A percentile compares a stretch with the other conserved stretches of the same genome.
These are phyloP conservation scores for Ceratocystis huliohia DNA, from an alignment of 2,329 filamentous ascomycete species.

Conservation along the genomic window DNA sequence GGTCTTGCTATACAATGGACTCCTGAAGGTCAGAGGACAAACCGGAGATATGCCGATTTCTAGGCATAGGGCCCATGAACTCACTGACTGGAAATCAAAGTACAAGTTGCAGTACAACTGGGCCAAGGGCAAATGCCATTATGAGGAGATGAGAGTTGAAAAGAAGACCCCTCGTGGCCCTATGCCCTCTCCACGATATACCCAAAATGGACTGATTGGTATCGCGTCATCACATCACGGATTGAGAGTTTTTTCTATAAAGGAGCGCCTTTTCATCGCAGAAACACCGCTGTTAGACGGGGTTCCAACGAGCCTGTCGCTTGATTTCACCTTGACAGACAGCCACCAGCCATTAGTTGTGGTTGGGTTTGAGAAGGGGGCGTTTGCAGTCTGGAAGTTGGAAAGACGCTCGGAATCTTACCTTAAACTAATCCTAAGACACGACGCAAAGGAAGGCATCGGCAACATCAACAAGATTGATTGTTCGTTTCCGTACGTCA, in stretches of 20 bases:
- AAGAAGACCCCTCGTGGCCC: neutral
- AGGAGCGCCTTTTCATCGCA: neutral
- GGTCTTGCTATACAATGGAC: neutral
- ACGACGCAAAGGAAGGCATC: neutral
- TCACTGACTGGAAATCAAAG: slow-evolving; percentile 66
- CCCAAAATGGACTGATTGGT: neutral
- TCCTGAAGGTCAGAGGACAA: neutral
- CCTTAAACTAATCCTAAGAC: neutral
- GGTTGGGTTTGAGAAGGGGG: neutral
- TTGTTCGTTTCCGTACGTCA: neutral
- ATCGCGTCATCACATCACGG: neutral
- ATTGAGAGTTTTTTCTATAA: neutral
- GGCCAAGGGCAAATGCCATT: slow-evolving; percentile 59
- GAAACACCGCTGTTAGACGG: neutral
- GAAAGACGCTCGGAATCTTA: neutral
- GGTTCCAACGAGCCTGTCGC: neutral
- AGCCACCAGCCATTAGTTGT: neutral
- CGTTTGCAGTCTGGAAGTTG: neutral
- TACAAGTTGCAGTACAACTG: slow-evolving; percentile 88
- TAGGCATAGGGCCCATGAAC: neutral
- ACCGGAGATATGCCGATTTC: neutral
- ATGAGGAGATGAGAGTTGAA: neutral
- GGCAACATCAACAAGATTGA: neutral
- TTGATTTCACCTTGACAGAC: neutral
- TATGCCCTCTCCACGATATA: neutral